Base-by-base conservation (phyloP, 768 basidiomycete species). In the Rhizopogon roseolus region DNA sequence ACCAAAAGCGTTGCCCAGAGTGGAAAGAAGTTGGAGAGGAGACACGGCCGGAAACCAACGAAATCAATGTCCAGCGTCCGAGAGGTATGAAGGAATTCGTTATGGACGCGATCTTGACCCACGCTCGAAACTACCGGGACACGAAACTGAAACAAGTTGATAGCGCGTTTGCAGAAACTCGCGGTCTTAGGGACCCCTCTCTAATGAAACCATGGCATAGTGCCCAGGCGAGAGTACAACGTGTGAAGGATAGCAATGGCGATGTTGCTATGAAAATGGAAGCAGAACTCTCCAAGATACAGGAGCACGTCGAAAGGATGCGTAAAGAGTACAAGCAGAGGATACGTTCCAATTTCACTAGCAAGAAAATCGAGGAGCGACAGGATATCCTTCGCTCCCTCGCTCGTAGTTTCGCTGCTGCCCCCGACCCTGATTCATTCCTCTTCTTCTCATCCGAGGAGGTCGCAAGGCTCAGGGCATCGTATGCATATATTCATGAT, bases 401-500 rank as follows among this genome's bases (percentile, higher is more conserved):
- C 28, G 81, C 82, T 1, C 62, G 63, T 45, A 58, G 64, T n/a
- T 82, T 81, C 55, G 54, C 61, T 8, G 59, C 66, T 9, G 57
- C 49, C 6, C 79, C 78, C 0, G 41, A 52, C 5, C 46, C 54
- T 62, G 64, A 40, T 63, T 73, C 52, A 62, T 64, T 40, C 66
- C 71, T 57, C 13, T 51, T 42, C 37, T 57, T 59, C 45, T 59
- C 58, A 36, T 63, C 61, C 6, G 64, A 58, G 3, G 57, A 66
- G 16, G 63, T 75, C 2, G 61, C 64, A 9, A 64, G 70, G 3
- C 54, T 82, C 45, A 75, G 74, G 56, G 81, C 81, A 8, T 81
- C 80, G 22, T 81, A 73, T 51, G 81, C 80, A 0, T 82, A 84
- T 60, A 36, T 67, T 1, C 66, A 71, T 50, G 77, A 76, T 56